A percentile compares a stretch with the other conserved stretches of the same genome.
phyloP scores from a whole-genome alignment of 2,329 filamentous ascomycete species.

The Cyanodermella asteris region DNA sequence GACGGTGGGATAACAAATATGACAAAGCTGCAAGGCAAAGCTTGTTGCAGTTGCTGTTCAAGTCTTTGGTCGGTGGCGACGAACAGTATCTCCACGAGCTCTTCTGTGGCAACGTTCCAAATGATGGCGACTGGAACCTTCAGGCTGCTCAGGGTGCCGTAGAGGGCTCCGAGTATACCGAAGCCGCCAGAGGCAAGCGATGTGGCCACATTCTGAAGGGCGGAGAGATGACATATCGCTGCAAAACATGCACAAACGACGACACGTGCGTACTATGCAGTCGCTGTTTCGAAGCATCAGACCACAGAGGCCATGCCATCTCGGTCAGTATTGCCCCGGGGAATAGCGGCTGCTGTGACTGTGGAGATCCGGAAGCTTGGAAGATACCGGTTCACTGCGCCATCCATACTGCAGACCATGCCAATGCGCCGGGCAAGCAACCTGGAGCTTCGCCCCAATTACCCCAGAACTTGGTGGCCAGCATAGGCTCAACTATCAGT shows the following conservation, averaged over 20 bases:
- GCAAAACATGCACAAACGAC: constrained; percentile 81
- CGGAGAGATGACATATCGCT: constrained; percentile 83
- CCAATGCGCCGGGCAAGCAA: constrained; percentile 34
- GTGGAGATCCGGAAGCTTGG: constrained; percentile 91
- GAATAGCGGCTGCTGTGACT: constrained; percentile 93
- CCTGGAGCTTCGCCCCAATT: constrained; percentile 31
- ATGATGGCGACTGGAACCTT: constrained; percentile 47
- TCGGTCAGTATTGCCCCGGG: constrained; percentile 71
- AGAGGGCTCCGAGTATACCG: constrained; percentile 85
- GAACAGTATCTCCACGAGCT: constrained; percentile 54
- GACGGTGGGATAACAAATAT: constrained; percentile 53
- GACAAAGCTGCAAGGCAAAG: constrained; percentile 45
- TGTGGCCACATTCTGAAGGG: constrained; percentile 95
- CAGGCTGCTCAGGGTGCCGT: constrained; percentile 76
- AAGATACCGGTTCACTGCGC: constrained; percentile 69
- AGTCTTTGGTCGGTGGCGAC: constrained; percentile 57
- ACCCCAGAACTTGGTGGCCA: constrained; percentile 52
- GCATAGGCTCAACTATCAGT: constrained; percentile 68
- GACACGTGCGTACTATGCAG: constrained; percentile 91
- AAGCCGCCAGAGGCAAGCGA: constrained; percentile 72
- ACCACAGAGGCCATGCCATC: constrained; percentile 84
- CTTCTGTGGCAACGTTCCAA: constrained; percentile 55
- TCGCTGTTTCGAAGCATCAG: constrained; percentile 83
- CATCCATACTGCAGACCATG: constrained; percentile 56
- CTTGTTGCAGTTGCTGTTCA: constrained; percentile 64